Evolutionary conservation across 495 filamentous ascomycete species (phyloP), one percentile per base, ranked within the genome.

Genomic region (Mytilinidion resinicola): DNA sequence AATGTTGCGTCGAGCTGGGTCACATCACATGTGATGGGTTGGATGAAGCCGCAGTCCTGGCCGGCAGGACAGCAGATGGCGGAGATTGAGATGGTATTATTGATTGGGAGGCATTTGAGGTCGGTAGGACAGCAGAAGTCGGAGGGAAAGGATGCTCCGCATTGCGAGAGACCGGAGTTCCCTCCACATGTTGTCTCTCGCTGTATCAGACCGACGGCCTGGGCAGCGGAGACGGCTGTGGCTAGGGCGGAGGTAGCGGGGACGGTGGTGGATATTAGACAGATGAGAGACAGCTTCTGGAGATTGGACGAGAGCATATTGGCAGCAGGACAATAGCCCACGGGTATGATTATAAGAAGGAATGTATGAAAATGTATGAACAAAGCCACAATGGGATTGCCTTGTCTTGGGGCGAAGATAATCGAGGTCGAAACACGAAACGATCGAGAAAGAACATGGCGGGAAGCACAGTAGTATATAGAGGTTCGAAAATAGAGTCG

Each of bases 61-160:
- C 81, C 83, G 3, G 71, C 55, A 8, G 88, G 89, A 69, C 91
- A 96, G 75, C 91, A 96, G 17, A 95, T 77, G 4, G 84, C 78
- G 0, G 89, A 87, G 11, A 80, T 88, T 35, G 74, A 77, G 43
- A 51, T 55, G 1, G 59, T 61, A 39, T 72, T 78, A 56, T 90
- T 88, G 35, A 93, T 74, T 33, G 76, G 63, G 39, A 85, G 68
- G 67, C 91, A 96, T 19, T 70, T 81, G n/a, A 80, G 73, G 3
- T 68, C 72, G 15, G 76, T 63, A 8, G 82, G 73, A 69, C 91
- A 96, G 75, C 90, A 95, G 75, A 95, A 95, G 67, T 81, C 74
- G 39, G 75, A 73, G 1, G 89, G 87, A 14, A 92, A 75, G 7
- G 73, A 49, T 20, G 72, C 67, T 2, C 76, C 70, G 67, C 88